Percentiles rank a stretch among this genome's conserved stretches.
Evolutionary conservation across 768 basidiomycete species (phyloP).

Genomic region (Strobilomyces confusus): DNA sequence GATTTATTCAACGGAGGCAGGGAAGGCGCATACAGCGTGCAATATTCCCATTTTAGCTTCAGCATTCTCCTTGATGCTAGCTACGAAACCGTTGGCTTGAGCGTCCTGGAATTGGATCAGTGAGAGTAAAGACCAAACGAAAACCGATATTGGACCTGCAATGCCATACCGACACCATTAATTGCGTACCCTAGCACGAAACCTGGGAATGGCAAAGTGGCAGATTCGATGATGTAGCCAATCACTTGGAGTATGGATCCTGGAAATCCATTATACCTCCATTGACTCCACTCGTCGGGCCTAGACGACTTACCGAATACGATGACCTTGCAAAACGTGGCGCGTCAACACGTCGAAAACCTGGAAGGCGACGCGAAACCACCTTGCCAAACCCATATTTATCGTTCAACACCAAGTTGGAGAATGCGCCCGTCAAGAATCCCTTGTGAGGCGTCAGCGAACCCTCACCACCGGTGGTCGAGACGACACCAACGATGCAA

Average conservation of each 20-base stretch:
- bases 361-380: not conserved
- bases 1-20: not conserved
- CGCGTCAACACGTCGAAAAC: not conserved
- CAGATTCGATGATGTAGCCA: conserved; percentile 34
- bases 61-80: conserved; percentile 34
- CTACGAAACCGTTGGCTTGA: conserved; percentile 44
- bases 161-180: conserved; percentile 36
- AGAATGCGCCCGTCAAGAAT: conserved; percentile 31
- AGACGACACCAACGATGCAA: conserved; percentile 30
- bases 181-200: conserved; percentile 41
- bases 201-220: conserved; percentile 43
- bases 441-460: conserved; percentile 21
- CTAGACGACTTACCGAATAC: conserved; percentile 22
- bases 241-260: conserved; percentile 30
- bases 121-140: not conserved
- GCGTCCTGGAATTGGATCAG: conserved; percentile 33
- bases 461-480: not conserved
- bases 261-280: not conserved
- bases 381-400: conserved; percentile 35
- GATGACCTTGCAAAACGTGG: conserved; percentile 18
- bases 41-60: conserved; percentile 38
- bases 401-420: conserved; percentile 26
- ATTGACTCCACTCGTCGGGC: not conserved
- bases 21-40: conserved; percentile 34
- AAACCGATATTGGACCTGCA: conserved; percentile 36